Evolutionary conservation across 1,284 basidiomycete genomes (phyloP).

Genomic region (Porodaedalea pini): DNA sequence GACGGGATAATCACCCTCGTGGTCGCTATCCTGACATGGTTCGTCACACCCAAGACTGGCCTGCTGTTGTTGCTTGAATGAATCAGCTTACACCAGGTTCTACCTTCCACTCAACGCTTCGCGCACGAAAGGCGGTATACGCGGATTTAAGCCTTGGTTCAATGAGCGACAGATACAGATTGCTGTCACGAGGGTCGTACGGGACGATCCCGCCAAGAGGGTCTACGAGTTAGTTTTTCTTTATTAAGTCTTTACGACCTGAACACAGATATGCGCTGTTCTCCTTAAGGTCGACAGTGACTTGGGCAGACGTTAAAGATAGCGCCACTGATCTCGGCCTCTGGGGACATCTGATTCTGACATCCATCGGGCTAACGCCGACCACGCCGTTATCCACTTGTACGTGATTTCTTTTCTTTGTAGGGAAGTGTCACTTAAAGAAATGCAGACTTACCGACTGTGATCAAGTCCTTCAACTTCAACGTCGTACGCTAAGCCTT

Average conservation of each 20-base stretch:
- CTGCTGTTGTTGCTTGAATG: background rate
- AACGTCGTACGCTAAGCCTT: conserved; percentile 25
- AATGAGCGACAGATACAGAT: conserved; percentile 34
- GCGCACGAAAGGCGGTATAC: conserved; percentile 30
- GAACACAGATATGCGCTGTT: background rate
- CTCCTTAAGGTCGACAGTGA: conserved; percentile 31
- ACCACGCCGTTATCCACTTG: conserved; percentile 36
- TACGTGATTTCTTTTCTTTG: conserved; percentile 24
- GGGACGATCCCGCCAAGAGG: conserved; percentile 36
- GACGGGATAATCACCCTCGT: conserved; percentile 36
- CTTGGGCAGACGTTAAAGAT: conserved; percentile 35
- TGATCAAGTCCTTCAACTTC: conserved; percentile 40
- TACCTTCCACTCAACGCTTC: conserved; percentile 33
- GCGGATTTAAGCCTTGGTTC: conserved; percentile 36
- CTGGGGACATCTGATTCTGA: conserved; percentile 35
- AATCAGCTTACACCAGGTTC: conserved; percentile 27
- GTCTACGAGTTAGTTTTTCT: conserved; percentile 33
- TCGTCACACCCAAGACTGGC: background rate
- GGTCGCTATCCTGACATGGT: conserved; percentile 35
- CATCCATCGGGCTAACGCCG: conserved; percentile 35
- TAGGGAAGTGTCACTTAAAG: too few species aligned
- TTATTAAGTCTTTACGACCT: background rate
- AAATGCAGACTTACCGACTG: conserved; percentile 33
- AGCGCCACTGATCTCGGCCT: conserved; percentile 34
- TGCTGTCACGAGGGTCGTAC: conserved; percentile 34